Evolutionary conservation across 208 protist genomes (phyloP).

Genomic region (Crithidia fasciculata): DNA sequence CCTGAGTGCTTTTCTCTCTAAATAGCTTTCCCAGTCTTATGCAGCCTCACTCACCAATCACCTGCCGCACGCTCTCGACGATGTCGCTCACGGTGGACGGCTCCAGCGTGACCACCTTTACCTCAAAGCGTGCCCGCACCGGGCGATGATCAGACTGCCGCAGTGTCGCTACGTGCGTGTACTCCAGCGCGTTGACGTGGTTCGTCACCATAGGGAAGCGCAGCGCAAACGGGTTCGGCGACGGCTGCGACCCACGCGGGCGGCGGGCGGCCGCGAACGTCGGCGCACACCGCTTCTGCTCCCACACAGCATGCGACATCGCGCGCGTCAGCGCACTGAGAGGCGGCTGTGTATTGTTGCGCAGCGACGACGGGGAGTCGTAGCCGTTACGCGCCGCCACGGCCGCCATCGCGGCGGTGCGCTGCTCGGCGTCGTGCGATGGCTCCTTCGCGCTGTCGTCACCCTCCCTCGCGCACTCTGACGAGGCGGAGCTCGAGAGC

Average conservation of each 20-base stretch:
- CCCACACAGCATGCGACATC: conserved; percentile 18
- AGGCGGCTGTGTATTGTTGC: neutral
- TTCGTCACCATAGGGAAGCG: conserved; percentile 68
- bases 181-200: conserved; percentile 48
- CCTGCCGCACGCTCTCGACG: conserved; percentile 18
- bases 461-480: neutral
- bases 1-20: neutral
- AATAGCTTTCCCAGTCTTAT: neutral
- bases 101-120: conserved; percentile 53
- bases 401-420: conserved; percentile 10
- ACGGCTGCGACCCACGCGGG: neutral
- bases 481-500: conserved; percentile 19
- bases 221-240: conserved; percentile 13
- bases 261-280: conserved; percentile 40
- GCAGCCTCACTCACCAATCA: neutral
- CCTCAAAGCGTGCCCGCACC: conserved; percentile 72
- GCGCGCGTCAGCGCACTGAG: neutral
- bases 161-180: conserved; percentile 47
- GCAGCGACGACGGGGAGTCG: neutral
- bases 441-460: neutral
- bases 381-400: conserved; percentile 10
- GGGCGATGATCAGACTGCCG: conserved; percentile 77
- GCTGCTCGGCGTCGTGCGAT: neutral
- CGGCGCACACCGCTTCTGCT: conserved; percentile 28
- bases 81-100: conserved; percentile 47